Evolutionary conservation across 208 protist species (phyloP), one percentile per base, ranked within the genome.

Genomic region (Trypanosoma mega): DNA sequence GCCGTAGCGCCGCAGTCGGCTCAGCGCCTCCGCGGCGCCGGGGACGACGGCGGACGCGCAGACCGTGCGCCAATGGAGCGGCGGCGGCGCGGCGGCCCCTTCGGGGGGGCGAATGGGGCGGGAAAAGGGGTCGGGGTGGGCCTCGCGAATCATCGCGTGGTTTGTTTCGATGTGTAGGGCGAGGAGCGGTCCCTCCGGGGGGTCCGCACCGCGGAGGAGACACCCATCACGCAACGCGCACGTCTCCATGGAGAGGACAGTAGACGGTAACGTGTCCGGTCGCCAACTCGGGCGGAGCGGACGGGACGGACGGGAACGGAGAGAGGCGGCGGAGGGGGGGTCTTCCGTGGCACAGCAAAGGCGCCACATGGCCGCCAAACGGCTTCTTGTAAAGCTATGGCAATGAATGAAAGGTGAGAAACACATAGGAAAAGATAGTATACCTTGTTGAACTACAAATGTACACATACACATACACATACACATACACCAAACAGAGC

Each of bases 131-230:
- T n/a, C n/a, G n/a, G 26, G 26, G 2, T 43, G 11, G 5, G 63
- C 48, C 37, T 70, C 54, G 3, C 63, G 63, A 16, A 70, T 16
- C 18, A 63, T 55, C 18, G 37, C 63, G 14, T 48, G 48, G 2
- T 41, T 46, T 14, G 46, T 47, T 11, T 70, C 37, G 18, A 70
- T 50, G 16, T 63, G 54, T n/a, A 70, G 23, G 16, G 63, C 12
- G 1, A 70, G 9, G 12, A 70, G 14, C 14, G 21, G 45, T 18
- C 54, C 59, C 33, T 33, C 51, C 2, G 55, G 57, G 12, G 29
- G 2, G 1, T n/a, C 12, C 21, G 53, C 45, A 2, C 57, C 37
- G 6, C 31, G 36, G 16, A 72, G 31, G 1, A 64, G 29, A 30
- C 55, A 50, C 3, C 24, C 20, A 31, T 72, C 55, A 31, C 43